Evolutionary conservation across 2,329 filamentous ascomycete species (phyloP).

Genomic region (Passalora sequoiae): DNA sequence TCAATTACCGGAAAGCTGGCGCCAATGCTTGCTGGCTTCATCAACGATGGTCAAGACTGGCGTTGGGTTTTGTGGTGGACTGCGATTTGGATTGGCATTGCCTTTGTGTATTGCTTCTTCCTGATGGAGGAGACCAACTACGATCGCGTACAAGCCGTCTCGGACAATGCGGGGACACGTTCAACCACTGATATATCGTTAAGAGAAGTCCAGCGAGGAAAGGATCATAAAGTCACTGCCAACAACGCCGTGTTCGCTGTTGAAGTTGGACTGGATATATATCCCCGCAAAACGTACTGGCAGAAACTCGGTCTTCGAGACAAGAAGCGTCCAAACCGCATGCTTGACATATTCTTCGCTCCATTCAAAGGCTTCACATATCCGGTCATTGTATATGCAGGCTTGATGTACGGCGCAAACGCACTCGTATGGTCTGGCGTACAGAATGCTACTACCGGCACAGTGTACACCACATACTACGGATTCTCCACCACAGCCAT

Average conservation of each 20-base stretch:
- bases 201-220: no score
- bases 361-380: constrained; percentile 27
- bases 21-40: constrained; percentile 48
- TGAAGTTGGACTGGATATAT: constrained; percentile 31
- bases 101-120: constrained; percentile 53
- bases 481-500: constrained; percentile 36
- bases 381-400: constrained; percentile 23
- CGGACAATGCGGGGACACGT: not conserved
- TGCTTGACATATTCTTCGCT: constrained; percentile 36
- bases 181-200: not conserved
- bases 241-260: constrained; percentile 7
- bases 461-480: constrained; percentile 34
- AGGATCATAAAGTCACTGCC: constrained; percentile 1
- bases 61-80: constrained; percentile 49
- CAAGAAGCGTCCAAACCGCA: constrained; percentile 40
- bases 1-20: constrained; percentile 25
- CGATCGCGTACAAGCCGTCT: constrained; percentile 14
- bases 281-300: constrained; percentile 39
- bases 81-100: constrained; percentile 49
- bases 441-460: constrained; percentile 28
- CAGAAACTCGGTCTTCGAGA: constrained; percentile 41
- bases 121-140: constrained; percentile 59
- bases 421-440: constrained; percentile 25
- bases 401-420: constrained; percentile 26
- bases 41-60: constrained; percentile 47